Base-by-base conservation (phyloP, 495 filamentous ascomycete species). In the Daldinia grandis region DNA sequence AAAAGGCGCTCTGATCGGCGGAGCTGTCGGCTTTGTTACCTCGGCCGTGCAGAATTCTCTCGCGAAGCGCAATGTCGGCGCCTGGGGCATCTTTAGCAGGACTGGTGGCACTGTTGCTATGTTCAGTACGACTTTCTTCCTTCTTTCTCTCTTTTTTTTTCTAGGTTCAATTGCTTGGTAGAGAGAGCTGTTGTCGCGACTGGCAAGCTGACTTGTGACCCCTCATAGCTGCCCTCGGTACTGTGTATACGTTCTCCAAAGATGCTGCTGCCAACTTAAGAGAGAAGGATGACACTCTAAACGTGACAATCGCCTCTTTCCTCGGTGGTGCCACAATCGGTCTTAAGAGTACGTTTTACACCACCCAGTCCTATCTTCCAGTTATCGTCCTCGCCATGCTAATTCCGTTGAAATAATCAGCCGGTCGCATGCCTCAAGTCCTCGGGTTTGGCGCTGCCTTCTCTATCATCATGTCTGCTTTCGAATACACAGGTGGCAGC, bases 1-100 rank as follows among this genome's bases (percentile, higher is more conserved):
- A 76, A 87, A 87, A 72, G 86, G 88, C 58, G 89, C 87, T 38
- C 65, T 87, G 66, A 76, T 93, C 64, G 87, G 87, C 58, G 91
- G 90, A 76, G 80, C 82, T 49, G 86, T 86, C 47, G 96, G 95
- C 69, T 78, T 91, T 44, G 82, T 92, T 76, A 74, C 89, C 58
- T 89, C 94, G 5, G 91, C 92, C 30, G 83, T 95, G 56, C 93
- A 94, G 82, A 97, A 96, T 80, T 90, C 93, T 31, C 86, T 98
- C 60, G 83, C 87, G 17, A 93, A 87, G 80, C 86, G 86, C 71
- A 96, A 97, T 78, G 84, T 95, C 58, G 90, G 92, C 50, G 85
- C 87, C 21, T 87, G 86, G 82, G 90, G 92, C 68, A 85, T 97
- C 50, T 88, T 98, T 78, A 90, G 91, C 14, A 86, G 88, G 59